A percentile compares a stretch with the other conserved stretches of the same genome.
Conservation (phyloP, 345 rosid species). For the Gossypium thurberi region DNA sequence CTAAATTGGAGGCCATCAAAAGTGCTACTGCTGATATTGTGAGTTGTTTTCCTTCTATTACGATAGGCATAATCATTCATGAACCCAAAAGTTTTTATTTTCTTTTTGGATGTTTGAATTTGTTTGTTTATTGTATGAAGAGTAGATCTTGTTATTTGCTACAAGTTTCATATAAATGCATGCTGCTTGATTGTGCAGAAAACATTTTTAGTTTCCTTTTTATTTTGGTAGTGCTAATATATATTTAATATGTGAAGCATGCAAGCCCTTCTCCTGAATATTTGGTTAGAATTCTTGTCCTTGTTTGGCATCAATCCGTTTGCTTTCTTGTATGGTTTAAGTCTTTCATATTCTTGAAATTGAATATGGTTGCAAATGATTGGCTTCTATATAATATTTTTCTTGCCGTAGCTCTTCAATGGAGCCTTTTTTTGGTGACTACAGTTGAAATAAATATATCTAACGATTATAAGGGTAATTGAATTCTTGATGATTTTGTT, state of each 20-base stretch:
- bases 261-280: not conserved
- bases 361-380: not conserved
- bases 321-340: not conserved
- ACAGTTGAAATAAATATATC: not conserved
- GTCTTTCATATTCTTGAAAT: not conserved
- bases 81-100: not conserved
- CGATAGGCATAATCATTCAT: not conserved
- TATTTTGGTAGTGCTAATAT: not conserved
- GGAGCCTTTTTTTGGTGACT: not conserved
- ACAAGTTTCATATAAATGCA: not conserved
- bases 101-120: not conserved
- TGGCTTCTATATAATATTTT: not conserved
- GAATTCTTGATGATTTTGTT: not conserved
- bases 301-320: not conserved
- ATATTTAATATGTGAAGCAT: not conserved
- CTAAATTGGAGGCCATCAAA: constrained; percentile 80
- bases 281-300: not conserved
- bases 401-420: not conserved
- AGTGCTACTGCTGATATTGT: constrained; percentile 88
- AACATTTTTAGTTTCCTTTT: no score
- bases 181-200: not conserved
- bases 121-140: not conserved
- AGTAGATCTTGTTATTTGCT: not conserved
- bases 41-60: constrained; percentile 28
- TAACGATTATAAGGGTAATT: not conserved